Evolutionary conservation across 2,329 filamentous ascomycete genomes (phyloP), one percentile per base, ranked within the genome.

Genomic region (Penicillium thymicola): DNA sequence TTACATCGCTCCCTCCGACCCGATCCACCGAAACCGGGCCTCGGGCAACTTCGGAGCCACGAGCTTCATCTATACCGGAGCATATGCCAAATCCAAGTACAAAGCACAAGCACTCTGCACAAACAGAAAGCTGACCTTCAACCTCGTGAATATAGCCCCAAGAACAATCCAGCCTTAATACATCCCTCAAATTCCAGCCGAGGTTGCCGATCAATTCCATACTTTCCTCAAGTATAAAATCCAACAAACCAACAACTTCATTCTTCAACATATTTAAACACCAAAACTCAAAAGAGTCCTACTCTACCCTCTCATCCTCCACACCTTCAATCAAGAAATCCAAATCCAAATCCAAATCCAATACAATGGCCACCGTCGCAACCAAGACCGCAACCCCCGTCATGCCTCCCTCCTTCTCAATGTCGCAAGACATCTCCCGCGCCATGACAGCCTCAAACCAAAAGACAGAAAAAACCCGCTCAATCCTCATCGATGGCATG

Each of bases 401-500:
- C 44, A 62, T 59, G 36, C 60, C 64, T 42, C 61, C 59, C 32
- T 57, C 49, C 23, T 58, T 54, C 47, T 72, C 72, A 50, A 51
- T 55, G 45, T 71, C 68, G 14, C 69, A 75, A 55, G 70, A 77
- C 46, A 72, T 77, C 62, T 69, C 70, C 57, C 71, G 68, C 51
- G 73, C 74, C 25, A 68, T 75, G 58, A 69, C 72, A 8, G 70
- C 71, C 37, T 68, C 70, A 21, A 52, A 48, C 16, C 69, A 69
- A 27, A 75, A 72, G 52, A 70, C 70, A 30, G 60, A 65, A 38
- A 66, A 67, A 43, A 55, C 34, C 11, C 57, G 57, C 34, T 41
- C 57, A n/a, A 56, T 43, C n/a, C 46, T 62, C 11, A 58, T 67
- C 45, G 61, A 68, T 23, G 65, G 67, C 38, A 61, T 66, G 51